A percentile compares a stretch with the other conserved stretches of the same genome.
phyloP scores from a whole-genome alignment of 805 yeast species.

The Torulaspora franciscae region DNA sequence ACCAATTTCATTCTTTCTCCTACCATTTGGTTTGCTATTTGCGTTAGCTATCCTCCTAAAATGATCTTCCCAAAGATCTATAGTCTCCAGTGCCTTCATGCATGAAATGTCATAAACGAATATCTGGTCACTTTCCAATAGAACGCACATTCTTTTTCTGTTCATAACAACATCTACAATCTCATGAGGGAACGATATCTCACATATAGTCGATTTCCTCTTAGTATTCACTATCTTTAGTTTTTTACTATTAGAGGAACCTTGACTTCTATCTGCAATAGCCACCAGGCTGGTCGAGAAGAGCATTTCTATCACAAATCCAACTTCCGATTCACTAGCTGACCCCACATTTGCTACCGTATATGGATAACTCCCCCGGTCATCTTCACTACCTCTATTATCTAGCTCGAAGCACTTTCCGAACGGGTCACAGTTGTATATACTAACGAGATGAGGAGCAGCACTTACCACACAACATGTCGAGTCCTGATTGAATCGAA shows the following conservation, averaged over 20 bases:
- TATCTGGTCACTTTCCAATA: slow-evolving; percentile 67
- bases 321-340: slow-evolving; percentile 38
- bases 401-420: slow-evolving; percentile 60
- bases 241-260: slow-evolving; percentile 54
- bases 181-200: slow-evolving; percentile 75
- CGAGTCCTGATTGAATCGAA: slow-evolving; percentile 87
- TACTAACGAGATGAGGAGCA: slow-evolving; percentile 56
- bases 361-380: slow-evolving; percentile 1
- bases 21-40: slow-evolving; percentile 4
- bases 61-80: slow-evolving; percentile 41
- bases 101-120: slow-evolving; percentile 87
- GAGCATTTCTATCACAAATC: slow-evolving; percentile 72
- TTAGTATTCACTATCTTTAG: slow-evolving; percentile 67
- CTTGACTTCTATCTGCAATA: slow-evolving; percentile 67
- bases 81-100: slow-evolving; percentile 71
- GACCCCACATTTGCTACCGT: neutral
- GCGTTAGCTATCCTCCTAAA: slow-evolving; percentile 8
- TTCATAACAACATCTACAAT: slow-evolving; percentile 72
- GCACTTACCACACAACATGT: slow-evolving; percentile 72
- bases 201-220: slow-evolving; percentile 72
- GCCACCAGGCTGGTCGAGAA: slow-evolving; percentile 85
- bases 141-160: slow-evolving; percentile 73
- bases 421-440: slow-evolving; percentile 85
- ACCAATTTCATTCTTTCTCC: slow-evolving; percentile 2
- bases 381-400: slow-evolving; percentile 13